A percentile compares a stretch with the other conserved stretches of the same genome.
Conservation (phyloP, 768 basidiomycete species). For the Leucocoprinus birnbaumii region DNA sequence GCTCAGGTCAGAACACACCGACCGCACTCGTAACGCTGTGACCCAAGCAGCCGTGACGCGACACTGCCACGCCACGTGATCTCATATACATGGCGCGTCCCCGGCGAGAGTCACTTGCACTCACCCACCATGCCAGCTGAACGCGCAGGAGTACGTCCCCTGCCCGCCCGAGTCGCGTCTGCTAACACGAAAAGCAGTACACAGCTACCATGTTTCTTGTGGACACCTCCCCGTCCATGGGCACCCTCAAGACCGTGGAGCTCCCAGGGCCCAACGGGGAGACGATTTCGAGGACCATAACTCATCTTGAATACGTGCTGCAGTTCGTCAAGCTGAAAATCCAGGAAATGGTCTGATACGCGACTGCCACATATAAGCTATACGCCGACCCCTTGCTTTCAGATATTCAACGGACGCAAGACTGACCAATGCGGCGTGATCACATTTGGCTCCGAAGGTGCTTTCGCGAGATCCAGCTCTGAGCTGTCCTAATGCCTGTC, state of each 20-base stretch:
- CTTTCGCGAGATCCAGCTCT: not conserved
- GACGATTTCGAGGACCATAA: constrained; percentile 51
- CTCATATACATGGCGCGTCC: constrained; percentile 32
- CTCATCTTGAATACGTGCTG: constrained; percentile 78
- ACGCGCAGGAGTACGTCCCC: constrained; percentile 66
- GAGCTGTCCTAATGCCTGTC: constrained; percentile 3
- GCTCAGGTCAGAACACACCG: constrained; percentile 21
- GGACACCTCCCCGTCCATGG: constrained; percentile 89
- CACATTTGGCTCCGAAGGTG: constrained; percentile 80
- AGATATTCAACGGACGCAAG: constrained; percentile 92
- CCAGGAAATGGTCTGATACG: constrained; percentile 74
- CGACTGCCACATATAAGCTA: not conserved
- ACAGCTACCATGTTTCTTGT: constrained; percentile 88
- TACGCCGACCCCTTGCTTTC: constrained; percentile 6
- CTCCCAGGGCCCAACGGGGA: constrained; percentile 52
- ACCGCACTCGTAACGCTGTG: constrained; percentile 12
- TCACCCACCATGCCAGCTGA: constrained; percentile 64
- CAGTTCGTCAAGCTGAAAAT: constrained; percentile 89
- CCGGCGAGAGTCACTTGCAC: constrained; percentile 8
- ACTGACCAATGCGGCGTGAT: constrained; percentile 94
- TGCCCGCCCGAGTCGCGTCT: not conserved
- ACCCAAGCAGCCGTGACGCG: constrained; percentile 15
- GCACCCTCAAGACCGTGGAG: constrained; percentile 52
- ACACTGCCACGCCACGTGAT: not conserved
- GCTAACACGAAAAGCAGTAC: constrained; percentile 44